A percentile compares a stretch with the other conserved stretches of the same genome.
These are phyloP conservation scores for Chaetomium fimeti DNA, from an alignment of 495 filamentous ascomycete genomes.

Conservation along the genomic window DNA sequence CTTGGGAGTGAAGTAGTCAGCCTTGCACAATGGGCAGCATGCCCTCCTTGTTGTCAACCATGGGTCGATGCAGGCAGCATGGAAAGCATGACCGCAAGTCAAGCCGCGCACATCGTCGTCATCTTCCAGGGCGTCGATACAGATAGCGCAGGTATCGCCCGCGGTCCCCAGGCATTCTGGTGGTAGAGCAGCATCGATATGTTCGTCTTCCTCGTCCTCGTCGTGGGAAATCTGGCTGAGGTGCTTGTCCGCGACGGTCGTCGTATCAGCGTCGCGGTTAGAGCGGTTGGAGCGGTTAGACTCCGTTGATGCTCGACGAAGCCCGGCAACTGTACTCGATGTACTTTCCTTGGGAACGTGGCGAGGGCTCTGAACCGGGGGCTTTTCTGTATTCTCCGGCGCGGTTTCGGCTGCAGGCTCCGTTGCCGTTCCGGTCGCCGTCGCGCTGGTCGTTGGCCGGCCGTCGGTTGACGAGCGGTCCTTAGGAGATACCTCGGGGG, in stretches of 20 bases:
- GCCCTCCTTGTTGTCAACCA: constrained; percentile 92
- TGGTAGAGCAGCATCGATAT: constrained; percentile 76
- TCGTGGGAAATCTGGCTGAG: constrained; percentile 44
- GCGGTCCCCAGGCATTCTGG: constrained; percentile 78
- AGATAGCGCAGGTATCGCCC: constrained; percentile 97
- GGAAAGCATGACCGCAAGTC: constrained; percentile 94
- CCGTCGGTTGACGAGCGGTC: constrained; percentile 38
- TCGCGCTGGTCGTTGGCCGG: constrained; percentile 33
- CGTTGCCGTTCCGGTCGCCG: constrained; percentile 18
- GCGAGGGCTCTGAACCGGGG: constrained; percentile 27
- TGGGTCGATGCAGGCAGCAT: constrained; percentile 89
- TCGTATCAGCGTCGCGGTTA: neutral
- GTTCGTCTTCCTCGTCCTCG: constrained; percentile 74
- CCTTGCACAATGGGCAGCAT: constrained; percentile 96
- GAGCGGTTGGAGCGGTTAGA: constrained; percentile 20
- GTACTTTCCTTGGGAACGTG: constrained; percentile 38
- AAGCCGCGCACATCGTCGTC: constrained; percentile 93
- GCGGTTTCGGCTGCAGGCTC: neutral
- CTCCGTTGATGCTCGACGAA: constrained; percentile 26
- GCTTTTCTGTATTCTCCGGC: constrained; percentile 19
- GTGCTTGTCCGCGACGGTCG: constrained; percentile 28
- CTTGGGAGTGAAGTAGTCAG: constrained; percentile 92
- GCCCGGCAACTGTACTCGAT: constrained; percentile 29
- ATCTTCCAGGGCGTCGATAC: constrained; percentile 88
- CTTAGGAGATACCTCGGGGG: constrained; percentile 44